phyloP scores from a whole-genome alignment of 2,329 filamentous ascomycete genomes.

The Pseudogymnoascus sp. region DNA sequence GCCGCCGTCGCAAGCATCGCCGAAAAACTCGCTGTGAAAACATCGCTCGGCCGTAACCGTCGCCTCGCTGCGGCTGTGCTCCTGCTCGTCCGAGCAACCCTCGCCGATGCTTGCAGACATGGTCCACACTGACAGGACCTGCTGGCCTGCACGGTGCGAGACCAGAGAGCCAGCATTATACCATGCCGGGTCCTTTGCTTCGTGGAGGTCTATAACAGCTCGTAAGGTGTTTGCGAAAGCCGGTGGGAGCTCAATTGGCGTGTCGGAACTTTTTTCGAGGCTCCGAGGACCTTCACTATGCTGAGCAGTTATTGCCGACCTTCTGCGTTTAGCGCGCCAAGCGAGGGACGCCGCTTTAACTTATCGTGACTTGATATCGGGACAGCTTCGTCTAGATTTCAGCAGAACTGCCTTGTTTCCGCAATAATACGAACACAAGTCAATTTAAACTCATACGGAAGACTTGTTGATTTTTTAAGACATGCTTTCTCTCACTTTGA shows the following conservation, averaged over 20 bases:
- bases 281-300: constrained; percentile 1
- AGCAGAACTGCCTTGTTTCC: not conserved
- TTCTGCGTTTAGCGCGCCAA: constrained; percentile 1
- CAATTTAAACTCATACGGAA: not conserved
- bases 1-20: constrained; percentile 60
- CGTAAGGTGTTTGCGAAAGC: not conserved
- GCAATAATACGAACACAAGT: constrained; percentile 2
- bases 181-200: not conserved
- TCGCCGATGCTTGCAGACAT: constrained; percentile 45
- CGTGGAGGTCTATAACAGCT: constrained; percentile 12
- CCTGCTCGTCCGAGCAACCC: constrained; percentile 36
- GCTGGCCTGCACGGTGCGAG: constrained; percentile 56
- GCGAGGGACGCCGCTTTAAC: not conserved
- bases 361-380: not conserved
- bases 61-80: constrained; percentile 43
- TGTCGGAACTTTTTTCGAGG: not conserved
- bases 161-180: constrained; percentile 63
- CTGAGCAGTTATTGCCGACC: not conserved
- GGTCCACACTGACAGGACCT: constrained; percentile 55
- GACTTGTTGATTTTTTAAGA: constrained; percentile 13
- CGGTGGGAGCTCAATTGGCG: not conserved
- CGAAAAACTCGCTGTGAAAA: constrained; percentile 62
- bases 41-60: constrained; percentile 43
- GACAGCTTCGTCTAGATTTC: not conserved
- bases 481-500: constrained; percentile 62